phyloP scores from a whole-genome alignment of 495 filamentous ascomycete genomes.

The Geoglossum glabrum region DNA sequence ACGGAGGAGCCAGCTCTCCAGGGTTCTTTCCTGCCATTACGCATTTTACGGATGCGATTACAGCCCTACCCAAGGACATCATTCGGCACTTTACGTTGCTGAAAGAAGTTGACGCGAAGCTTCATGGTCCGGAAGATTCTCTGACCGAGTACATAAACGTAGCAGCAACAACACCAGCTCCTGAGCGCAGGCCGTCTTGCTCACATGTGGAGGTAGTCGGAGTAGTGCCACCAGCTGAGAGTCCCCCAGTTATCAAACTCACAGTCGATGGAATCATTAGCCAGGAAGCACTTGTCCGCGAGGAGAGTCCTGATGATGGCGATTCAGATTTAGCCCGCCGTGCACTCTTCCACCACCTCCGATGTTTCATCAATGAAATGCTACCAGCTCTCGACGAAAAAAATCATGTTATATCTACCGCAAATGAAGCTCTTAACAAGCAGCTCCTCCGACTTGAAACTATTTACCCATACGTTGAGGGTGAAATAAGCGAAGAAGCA shows the following conservation, averaged over 20 bases:
- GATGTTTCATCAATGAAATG: constrained; percentile 33
- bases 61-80: constrained; percentile 82
- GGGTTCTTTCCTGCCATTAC: constrained; percentile 84
- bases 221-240: not conserved
- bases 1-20: constrained; percentile 22
- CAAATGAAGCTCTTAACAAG: constrained; percentile 70
- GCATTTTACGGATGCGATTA: constrained; percentile 83
- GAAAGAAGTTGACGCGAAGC: constrained; percentile 94
- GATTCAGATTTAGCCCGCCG: constrained; percentile 36
- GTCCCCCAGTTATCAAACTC: not conserved
- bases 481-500: constrained; percentile 84
- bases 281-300: not conserved
- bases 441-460: constrained; percentile 69
- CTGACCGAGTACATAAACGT: not conserved
- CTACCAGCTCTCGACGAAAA: constrained; percentile 84
- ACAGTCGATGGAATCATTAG: not conserved
- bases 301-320: constrained; percentile 10
- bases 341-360: constrained; percentile 35
- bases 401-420: constrained; percentile 80
- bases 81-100: constrained; percentile 84
- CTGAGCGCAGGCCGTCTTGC: not conserved
- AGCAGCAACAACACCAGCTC: not conserved
- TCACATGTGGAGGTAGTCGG: constrained; percentile 6
- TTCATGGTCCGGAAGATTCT: constrained; percentile 14
- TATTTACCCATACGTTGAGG: constrained; percentile 61